phyloP scores from a whole-genome alignment of 176 grass and related monocot species.

The Avena sativa region DNA sequence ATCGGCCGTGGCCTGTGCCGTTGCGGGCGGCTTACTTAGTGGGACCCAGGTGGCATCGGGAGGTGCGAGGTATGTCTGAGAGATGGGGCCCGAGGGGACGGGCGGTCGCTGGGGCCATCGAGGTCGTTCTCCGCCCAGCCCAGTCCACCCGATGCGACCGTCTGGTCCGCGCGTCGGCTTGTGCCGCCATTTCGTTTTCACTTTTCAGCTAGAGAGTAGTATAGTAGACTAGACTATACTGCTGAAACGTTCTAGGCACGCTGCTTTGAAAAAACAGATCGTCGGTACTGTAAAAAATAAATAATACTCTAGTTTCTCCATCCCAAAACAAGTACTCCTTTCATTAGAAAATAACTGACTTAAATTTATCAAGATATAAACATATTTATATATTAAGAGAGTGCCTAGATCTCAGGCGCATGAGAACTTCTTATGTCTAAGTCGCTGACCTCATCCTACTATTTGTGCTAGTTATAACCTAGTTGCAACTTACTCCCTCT shows the following conservation, averaged over 20 bases:
- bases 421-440: too few species aligned
- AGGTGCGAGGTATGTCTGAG: neutral
- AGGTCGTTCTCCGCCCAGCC: slow-evolving; percentile 1
- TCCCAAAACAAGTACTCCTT: too few species aligned
- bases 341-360: too few species aligned
- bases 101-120: neutral
- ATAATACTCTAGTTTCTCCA: too few species aligned
- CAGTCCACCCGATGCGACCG: slow-evolving; percentile 43
- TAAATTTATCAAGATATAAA: too few species aligned
- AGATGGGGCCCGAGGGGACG: neutral
- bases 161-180: slow-evolving; percentile 21
- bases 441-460: too few species aligned
- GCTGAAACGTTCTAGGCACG: slow-evolving; percentile 6
- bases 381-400: too few species aligned
- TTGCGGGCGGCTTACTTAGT: neutral
- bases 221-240: neutral
- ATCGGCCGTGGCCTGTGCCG: neutral
- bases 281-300: too few species aligned
- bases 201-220: neutral
- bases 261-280: neutral
- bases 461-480: too few species aligned
- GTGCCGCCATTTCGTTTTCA: slow-evolving; percentile 22
- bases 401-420: too few species aligned
- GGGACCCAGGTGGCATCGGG: neutral
- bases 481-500: too few species aligned